Evolutionary conservation across 2,329 filamentous ascomycete genomes (phyloP).

Genomic region (Neurospora crassa): DNA sequence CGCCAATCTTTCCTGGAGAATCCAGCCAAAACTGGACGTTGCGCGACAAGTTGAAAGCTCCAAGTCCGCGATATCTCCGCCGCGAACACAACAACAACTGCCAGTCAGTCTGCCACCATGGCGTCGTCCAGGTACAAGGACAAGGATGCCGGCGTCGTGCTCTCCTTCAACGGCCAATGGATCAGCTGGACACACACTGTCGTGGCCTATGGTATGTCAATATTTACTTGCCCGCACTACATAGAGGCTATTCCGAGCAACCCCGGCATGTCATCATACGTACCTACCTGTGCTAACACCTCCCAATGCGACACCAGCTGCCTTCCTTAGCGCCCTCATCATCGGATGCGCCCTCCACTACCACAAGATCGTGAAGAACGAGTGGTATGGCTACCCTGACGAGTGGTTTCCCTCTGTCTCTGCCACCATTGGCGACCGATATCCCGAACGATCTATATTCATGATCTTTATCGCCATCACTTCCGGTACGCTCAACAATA

Average conservation of each 20-base stretch:
- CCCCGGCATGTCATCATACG: neutral
- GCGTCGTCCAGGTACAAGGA: constrained; percentile 48
- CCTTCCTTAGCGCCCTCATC: constrained; percentile 77
- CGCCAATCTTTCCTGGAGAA: neutral
- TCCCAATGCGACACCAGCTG: constrained; percentile 39
- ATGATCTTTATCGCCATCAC: constrained; percentile 96
- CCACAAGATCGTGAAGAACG: constrained; percentile 94
- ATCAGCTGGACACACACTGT: constrained; percentile 80
- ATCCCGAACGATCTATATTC: constrained; percentile 93
- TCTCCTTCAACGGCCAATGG: constrained; percentile 76
- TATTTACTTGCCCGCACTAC: neutral
- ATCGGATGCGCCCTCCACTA: constrained; percentile 80
- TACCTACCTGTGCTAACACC: constrained; percentile 1
- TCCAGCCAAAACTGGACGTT: neutral
- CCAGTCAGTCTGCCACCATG: constrained; percentile 23
- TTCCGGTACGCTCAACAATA: constrained; percentile 49
- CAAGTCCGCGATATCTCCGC: neutral
- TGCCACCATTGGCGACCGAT: constrained; percentile 92
- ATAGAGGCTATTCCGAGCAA: neutral
- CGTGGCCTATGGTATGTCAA: constrained; percentile 60
- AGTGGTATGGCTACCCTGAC: constrained; percentile 86
- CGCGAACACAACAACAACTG: neutral
- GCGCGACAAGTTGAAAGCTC: neutral
- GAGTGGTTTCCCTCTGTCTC: constrained; percentile 98
- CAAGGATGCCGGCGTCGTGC: constrained; percentile 50